phyloP scores from a whole-genome alignment of 2,329 filamentous ascomycete genomes.

The Coleophoma eucalyptorum region DNA sequence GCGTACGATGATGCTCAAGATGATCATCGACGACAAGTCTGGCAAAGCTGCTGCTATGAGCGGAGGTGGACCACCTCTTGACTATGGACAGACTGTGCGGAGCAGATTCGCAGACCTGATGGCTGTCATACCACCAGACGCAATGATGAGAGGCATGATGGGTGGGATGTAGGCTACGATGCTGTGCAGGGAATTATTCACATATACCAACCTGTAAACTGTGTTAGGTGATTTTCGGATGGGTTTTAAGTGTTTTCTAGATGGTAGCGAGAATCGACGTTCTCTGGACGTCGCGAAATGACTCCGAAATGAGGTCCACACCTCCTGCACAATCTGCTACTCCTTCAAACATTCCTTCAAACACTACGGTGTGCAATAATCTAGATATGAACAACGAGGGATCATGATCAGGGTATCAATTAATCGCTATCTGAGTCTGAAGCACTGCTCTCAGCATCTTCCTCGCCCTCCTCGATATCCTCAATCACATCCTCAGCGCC shows the following conservation, averaged over 20 bases:
- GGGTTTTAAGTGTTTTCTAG: too few species aligned
- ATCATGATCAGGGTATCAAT: conserved; percentile 21
- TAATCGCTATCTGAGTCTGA: conserved; percentile 25
- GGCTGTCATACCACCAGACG: conserved; percentile 7
- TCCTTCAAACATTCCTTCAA: too few species aligned
- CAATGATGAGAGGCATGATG: conserved; percentile 4
- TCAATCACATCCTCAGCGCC: conserved; percentile 45
- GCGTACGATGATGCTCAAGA: conserved; percentile 14
- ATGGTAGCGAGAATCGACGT: too few species aligned
- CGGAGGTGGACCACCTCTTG: conserved; percentile 7
- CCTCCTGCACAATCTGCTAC: too few species aligned
- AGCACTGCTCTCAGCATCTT: conserved; percentile 15
- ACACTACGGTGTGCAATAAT: too few species aligned
- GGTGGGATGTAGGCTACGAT: background rate
- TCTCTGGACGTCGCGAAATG: too few species aligned
- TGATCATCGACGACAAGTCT: conserved; percentile 17
- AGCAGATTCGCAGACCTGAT: conserved; percentile 12
- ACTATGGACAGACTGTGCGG: conserved; percentile 13
- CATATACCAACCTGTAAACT: too few species aligned
- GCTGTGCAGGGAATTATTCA: too few species aligned
- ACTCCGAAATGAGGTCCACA: too few species aligned
- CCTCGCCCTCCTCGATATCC: conserved; percentile 19
- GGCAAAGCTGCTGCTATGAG: conserved; percentile 14
- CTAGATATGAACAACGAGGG: too few species aligned
- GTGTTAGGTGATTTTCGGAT: too few species aligned